Evolutionary conservation across 2,329 filamentous ascomycete genomes (phyloP).

Genomic region (Scopulariopsis brevicaulis): DNA sequence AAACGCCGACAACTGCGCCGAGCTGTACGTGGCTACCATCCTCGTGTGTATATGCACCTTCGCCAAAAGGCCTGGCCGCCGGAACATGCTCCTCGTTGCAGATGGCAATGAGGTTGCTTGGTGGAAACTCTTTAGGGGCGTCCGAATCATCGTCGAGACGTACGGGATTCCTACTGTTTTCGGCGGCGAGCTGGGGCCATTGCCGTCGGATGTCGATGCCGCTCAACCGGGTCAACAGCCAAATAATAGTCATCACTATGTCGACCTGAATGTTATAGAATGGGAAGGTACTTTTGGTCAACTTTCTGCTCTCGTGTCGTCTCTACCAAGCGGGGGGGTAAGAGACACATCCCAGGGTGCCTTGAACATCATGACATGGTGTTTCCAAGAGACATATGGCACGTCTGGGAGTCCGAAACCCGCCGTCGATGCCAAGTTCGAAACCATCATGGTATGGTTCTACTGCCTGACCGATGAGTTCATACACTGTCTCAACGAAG

Average conservation of each 20-base stretch:
- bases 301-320: not conserved
- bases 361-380: not conserved
- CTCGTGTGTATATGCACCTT: not conserved
- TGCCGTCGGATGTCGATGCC: not conserved
- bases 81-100: not conserved
- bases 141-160: not conserved
- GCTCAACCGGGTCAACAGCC: not conserved
- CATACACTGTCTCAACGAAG: not conserved
- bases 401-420: not conserved
- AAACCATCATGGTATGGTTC: not conserved
- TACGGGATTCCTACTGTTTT: not conserved
- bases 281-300: not conserved
- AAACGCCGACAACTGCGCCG: not conserved
- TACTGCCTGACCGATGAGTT: not conserved
- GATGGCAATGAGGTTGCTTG: not conserved
- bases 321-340: not conserved
- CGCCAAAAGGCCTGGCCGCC: not conserved
- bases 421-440: not conserved
- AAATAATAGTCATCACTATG: not conserved
- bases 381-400: not conserved
- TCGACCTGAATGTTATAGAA: not conserved
- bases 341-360: not conserved
- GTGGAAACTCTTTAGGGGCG: not conserved
- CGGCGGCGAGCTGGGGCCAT: not conserved
- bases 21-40: not conserved